phyloP scores from a whole-genome alignment of 2,329 filamentous ascomycete genomes.

The Diaporthe aspalathi region DNA sequence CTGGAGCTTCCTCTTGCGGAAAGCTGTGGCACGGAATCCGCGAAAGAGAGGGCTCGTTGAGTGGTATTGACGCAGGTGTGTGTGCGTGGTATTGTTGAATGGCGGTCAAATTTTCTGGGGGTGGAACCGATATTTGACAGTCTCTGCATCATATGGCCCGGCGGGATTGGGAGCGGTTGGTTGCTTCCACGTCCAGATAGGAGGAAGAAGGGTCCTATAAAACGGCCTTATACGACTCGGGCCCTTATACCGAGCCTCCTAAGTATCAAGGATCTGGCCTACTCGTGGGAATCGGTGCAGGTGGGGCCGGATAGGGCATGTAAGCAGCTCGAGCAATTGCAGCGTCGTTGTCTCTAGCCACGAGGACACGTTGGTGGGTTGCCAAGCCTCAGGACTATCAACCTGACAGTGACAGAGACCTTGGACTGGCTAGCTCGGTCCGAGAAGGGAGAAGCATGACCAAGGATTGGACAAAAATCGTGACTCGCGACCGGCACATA shows the following conservation, averaged over 20 bases:
- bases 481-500: neutral
- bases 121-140: conserved; percentile 10
- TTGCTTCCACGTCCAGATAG: conserved; percentile 2
- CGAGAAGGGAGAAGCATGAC: conserved; percentile 15
- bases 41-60: neutral
- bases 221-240: neutral
- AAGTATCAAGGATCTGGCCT: neutral
- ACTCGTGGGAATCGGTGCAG: neutral
- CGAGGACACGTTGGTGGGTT: conserved; percentile 25
- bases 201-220: conserved; percentile 9
- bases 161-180: conserved; percentile 3
- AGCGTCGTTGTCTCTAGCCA: conserved; percentile 1
- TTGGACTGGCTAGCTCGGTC: conserved; percentile 24
- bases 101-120: conserved; percentile 14
- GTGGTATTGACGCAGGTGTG: neutral
- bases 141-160: neutral
- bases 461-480: neutral
- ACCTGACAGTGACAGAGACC: conserved; percentile 2
- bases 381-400: conserved; percentile 20
- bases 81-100: conserved; percentile 14
- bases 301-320: neutral
- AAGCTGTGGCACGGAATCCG: neutral
- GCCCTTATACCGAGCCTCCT: conserved; percentile 5
- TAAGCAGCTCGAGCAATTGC: neutral
- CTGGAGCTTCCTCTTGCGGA: conserved; percentile 17